Conservation (phyloP, 176 grass and related monocot genomes). For the Triticum turgidum region DNA sequence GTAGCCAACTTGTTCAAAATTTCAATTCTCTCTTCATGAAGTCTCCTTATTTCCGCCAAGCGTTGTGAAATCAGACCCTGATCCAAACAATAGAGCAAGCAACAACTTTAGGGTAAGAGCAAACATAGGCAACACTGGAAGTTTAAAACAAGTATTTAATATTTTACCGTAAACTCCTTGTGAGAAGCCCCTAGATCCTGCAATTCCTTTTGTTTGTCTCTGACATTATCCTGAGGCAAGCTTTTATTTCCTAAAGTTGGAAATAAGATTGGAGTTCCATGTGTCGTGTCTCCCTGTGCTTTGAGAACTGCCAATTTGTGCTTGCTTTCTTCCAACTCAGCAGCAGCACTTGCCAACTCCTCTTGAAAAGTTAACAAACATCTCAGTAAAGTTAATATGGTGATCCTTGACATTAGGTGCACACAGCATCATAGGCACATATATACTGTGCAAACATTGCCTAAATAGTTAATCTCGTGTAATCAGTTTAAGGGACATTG, state of each 20-base stretch:
- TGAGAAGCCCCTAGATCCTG: conserved; percentile 70
- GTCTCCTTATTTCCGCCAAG: conserved; percentile 65
- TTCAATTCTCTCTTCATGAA: conserved; percentile 86
- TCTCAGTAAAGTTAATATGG: conserved; percentile 17
- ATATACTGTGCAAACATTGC: not conserved
- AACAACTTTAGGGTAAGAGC: conserved; percentile 11
- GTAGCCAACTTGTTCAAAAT: conserved; percentile 75
- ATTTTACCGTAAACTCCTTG: conserved; percentile 80
- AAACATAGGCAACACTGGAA: conserved; percentile 2
- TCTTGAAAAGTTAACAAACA: conserved; percentile 58
- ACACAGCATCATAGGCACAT: not conserved
- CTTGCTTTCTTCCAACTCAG: conserved; percentile 79
- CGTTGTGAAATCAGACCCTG: conserved; percentile 73
- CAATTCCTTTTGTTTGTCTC: conserved; percentile 75
- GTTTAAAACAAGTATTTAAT: conserved; percentile 16
- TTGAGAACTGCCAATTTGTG: conserved; percentile 60
- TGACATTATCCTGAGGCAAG: conserved; percentile 45
- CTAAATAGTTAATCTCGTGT: not conserved
- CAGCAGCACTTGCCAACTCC: conserved; percentile 62
- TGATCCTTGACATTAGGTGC: not conserved
- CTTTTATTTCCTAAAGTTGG: conserved; percentile 62
- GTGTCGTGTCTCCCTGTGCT: conserved; percentile 57
- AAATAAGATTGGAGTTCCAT: conserved; percentile 58
- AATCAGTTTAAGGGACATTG: not conserved
- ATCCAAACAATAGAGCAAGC: not conserved